Conservation (phyloP, 345 rosid genomes). For the Gossypium stocksii region DNA sequence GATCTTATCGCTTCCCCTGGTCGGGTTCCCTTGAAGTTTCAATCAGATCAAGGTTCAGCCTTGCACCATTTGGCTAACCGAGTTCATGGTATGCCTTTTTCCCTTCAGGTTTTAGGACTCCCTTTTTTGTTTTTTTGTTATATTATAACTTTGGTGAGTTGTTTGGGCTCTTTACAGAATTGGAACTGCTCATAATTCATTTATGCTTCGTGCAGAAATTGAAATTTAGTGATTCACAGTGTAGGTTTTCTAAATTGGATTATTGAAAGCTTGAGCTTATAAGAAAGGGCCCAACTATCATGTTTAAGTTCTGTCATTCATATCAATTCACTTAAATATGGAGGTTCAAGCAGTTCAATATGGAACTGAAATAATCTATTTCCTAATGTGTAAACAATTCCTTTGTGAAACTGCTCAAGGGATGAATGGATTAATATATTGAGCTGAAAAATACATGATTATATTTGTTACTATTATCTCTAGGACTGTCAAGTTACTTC, state of each 20-base stretch:
- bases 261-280: not conserved
- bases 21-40: slow-evolving; percentile 60
- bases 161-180: not conserved
- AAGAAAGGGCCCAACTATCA: not conserved
- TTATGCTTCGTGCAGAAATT: not conserved
- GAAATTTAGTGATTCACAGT: not conserved
- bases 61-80: slow-evolving; percentile 45
- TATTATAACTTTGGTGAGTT: not conserved
- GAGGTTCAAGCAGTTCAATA: not conserved
- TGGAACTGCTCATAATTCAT: not conserved
- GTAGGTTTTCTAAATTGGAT: not conserved
- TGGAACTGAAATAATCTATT: not conserved
- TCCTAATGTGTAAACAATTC: not conserved
- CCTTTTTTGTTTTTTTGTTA: too few species aligned
- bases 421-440: not conserved
- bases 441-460: not conserved
- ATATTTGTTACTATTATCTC: not conserved
- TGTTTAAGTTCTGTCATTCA: not conserved
- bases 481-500: not conserved
- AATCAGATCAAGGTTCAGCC: slow-evolving; percentile 32
- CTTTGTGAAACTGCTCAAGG: not conserved
- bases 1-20: slow-evolving; percentile 59
- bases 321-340: not conserved
- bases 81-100: slow-evolving; percentile 51
- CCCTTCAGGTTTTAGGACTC: not conserved